Evolutionary conservation across 1,284 basidiomycete genomes (phyloP), one percentile per base, ranked within the genome.

Genomic region (Hemileia vastatrix): DNA sequence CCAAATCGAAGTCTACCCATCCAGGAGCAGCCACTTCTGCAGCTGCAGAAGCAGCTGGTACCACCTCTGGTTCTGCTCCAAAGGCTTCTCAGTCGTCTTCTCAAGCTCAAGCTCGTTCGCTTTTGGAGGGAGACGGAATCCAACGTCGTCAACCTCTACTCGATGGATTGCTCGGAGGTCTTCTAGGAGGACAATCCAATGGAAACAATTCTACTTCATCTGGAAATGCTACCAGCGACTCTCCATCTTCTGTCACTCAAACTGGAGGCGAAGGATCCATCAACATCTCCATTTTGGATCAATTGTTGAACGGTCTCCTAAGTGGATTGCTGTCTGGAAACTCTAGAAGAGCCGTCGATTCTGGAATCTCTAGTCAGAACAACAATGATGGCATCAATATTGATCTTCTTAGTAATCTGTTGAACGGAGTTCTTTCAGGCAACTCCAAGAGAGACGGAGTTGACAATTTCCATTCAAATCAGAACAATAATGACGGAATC

Each of bases 371-470:
- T 15, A 40, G 11, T 40, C 36, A 40, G 36, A 40, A 40, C 36
- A 40, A 40, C 36, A 40, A 40, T 40, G n/a, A n/a, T n/a, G n/a
- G n/a, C n/a, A n/a, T n/a, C n/a, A n/a, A n/a, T n/a, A n/a, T n/a
- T n/a, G n/a, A 40, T 15, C 36, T 40, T 40, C 36, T 40, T 15
- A 40, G 15, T 40, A 15, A 40, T 40, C 15, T 40, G 15, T 15
- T 40, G 36, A 40, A 40, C 36, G 36, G 36, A 40, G 36, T 40
- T 40, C 36, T 40, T 11, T 27, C 27, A 27, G 65, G 67, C 18
- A 50, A 66, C 31, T 23, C 51, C 40, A 65, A 66, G 40, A 51
- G n/a, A n/a, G n/a, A n/a, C n/a, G n/a, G n/a, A n/a, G n/a, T n/a
- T n/a, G n/a, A n/a, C n/a, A n/a, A n/a, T n/a, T n/a, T n/a, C n/a